Conservation (phyloP, 352 stramenopile genomes). For the Phytophthora pinifolia region DNA sequence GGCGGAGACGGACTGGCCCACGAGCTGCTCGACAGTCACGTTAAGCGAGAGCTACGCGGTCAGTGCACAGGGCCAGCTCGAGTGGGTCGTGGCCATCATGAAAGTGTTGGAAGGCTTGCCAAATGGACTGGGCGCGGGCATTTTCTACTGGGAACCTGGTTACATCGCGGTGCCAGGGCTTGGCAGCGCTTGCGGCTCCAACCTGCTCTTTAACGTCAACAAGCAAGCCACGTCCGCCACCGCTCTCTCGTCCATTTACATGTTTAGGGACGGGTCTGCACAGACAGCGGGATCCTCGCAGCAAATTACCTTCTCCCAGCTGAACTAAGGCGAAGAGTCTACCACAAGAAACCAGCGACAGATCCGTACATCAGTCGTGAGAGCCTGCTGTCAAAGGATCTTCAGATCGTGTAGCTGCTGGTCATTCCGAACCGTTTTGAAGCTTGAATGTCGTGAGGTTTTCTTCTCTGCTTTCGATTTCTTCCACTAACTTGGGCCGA, state of each 20-base stretch:
- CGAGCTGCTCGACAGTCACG: conserved; percentile 25
- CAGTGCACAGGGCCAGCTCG: conserved; percentile 24
- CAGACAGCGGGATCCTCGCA: neutral
- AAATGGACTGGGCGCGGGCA: conserved; percentile 25
- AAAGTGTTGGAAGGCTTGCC: conserved; percentile 27
- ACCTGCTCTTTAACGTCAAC: conserved; percentile 36
- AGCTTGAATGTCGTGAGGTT: conserved; percentile 2
- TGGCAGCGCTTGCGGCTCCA: conserved; percentile 30
- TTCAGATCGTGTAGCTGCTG: too few species aligned
- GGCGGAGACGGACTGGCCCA: conserved; percentile 36
- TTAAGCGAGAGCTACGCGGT: conserved; percentile 28
- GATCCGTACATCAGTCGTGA: conserved; percentile 5
- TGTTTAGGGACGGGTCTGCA: conserved; percentile 17
- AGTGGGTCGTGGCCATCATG: conserved; percentile 32
- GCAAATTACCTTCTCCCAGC: conserved; percentile 8
- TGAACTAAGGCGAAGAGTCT: conserved; percentile 3
- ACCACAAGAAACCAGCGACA: neutral
- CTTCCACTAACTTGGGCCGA: neutral
- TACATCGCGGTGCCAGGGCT: conserved; percentile 31
- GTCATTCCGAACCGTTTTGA: neutral
- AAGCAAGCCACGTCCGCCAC: conserved; percentile 26
- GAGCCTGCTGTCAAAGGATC: neutral
- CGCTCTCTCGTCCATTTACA: conserved; percentile 27
- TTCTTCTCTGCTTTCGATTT: neutral
- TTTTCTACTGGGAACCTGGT: conserved; percentile 41